phyloP scores from a whole-genome alignment of 75 land plant species.

The Cryptomeria japonica region DNA sequence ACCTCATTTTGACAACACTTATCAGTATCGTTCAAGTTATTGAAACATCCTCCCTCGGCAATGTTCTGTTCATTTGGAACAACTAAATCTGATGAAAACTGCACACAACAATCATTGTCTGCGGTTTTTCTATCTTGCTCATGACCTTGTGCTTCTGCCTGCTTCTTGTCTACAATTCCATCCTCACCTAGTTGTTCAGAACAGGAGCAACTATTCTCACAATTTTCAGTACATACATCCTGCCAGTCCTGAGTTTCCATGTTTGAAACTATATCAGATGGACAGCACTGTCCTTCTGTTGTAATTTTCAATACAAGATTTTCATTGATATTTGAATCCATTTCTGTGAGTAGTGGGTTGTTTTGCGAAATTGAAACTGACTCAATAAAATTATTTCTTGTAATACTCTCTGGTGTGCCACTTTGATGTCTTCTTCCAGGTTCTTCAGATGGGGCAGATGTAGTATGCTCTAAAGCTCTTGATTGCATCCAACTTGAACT shows the following conservation, averaged over 20 bases:
- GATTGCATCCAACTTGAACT: background rate
- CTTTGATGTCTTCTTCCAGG: background rate
- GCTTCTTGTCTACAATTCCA: background rate
- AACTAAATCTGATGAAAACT: background rate
- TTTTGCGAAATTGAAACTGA: background rate
- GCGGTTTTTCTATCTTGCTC: background rate
- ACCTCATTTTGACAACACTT: background rate
- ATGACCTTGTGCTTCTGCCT: background rate
- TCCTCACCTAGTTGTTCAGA: background rate
- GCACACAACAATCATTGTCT: background rate
- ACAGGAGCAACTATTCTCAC: background rate
- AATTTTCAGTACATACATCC: background rate
- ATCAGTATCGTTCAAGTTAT: background rate
- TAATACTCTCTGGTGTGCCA: background rate
- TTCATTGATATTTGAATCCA: background rate
- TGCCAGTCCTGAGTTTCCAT: background rate
- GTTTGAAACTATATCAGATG: background rate
- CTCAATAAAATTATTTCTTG: background rate
- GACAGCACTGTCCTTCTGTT: background rate
- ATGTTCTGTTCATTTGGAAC: background rate
- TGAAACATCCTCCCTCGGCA: background rate
- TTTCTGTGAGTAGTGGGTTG: background rate
- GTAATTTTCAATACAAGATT: background rate
- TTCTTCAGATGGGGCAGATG: background rate
- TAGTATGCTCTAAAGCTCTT: background rate